Conservation (phyloP, 192 early-diverging fungal genomes). For the Backusella tarrabulga region DNA sequence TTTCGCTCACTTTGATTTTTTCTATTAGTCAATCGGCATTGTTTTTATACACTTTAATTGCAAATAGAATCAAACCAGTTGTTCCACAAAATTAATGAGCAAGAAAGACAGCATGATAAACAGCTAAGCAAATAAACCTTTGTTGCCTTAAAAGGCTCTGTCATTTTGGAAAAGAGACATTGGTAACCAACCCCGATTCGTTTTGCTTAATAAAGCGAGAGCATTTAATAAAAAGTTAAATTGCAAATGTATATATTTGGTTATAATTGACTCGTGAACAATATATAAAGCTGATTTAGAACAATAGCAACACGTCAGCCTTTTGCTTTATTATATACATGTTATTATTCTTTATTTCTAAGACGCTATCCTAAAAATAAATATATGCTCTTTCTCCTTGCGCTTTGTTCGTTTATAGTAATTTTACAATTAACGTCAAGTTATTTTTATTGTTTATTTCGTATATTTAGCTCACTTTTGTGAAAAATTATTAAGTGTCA, state of each 20-base stretch:
- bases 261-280: not conserved
- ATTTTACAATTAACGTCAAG: not conserved
- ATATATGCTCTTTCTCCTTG: not conserved
- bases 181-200: not conserved
- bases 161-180: not conserved
- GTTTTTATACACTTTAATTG: not conserved
- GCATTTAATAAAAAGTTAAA: not conserved
- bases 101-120: not conserved
- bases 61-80: not conserved
- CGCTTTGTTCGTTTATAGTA: not conserved
- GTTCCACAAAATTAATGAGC: slow-evolving; percentile 1
- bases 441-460: not conserved
- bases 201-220: not conserved
- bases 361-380: not conserved
- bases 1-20: too few species aligned
- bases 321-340: not conserved
- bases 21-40: not conserved
- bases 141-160: not conserved
- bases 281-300: not conserved
- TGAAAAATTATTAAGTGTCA: not conserved
- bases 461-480: not conserved
- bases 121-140: not conserved
- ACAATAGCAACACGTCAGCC: too few species aligned
- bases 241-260: slow-evolving; percentile 2
- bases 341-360: not conserved